phyloP scores from a whole-genome alignment of 202 grass and related monocot species.

The Brachypodium distachyon region DNA sequence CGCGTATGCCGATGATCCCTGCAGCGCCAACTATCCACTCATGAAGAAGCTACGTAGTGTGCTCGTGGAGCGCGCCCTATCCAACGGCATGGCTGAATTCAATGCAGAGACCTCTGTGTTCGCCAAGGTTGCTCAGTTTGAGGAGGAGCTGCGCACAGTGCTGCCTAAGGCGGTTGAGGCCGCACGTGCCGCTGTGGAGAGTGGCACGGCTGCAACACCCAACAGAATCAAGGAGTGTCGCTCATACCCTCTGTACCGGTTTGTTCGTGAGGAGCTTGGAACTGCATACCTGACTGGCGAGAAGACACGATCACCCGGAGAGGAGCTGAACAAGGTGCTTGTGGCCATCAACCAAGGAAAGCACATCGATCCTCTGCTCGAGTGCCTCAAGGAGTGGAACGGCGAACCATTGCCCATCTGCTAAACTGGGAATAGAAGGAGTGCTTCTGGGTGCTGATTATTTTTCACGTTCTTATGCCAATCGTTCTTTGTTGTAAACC shows the following conservation, averaged over 20 bases:
- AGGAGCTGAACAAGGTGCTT: constrained; percentile 55
- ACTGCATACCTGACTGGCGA: constrained; percentile 35
- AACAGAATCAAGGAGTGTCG: constrained; percentile 44
- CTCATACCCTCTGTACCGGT: constrained; percentile 42
- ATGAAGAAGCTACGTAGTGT: constrained; percentile 54
- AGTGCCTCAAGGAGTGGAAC: constrained; percentile 59
- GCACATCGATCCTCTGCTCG: constrained; percentile 43
- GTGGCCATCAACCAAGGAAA: constrained; percentile 39
- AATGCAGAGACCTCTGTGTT: constrained; percentile 27
- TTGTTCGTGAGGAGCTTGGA: constrained; percentile 38
- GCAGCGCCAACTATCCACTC: constrained; percentile 54
- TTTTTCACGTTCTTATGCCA: too few species aligned
- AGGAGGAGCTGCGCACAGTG: constrained; percentile 11
- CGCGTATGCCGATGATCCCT: constrained; percentile 61
- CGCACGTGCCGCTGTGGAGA: constrained; percentile 26
- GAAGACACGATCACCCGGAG: constrained; percentile 47
- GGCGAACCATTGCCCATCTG: constrained; percentile 42
- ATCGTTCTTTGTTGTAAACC: too few species aligned
- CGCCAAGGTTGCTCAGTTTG: constrained; percentile 28
- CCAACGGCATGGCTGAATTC: constrained; percentile 28
- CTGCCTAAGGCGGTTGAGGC: constrained; percentile 30
- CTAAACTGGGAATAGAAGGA: neutral
- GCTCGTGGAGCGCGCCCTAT: constrained; percentile 51
- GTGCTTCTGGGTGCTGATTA: too few species aligned
- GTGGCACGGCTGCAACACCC: constrained; percentile 3